Percentiles rank a stretch among this genome's conserved stretches.
These are phyloP conservation scores for Plicaturopsis crispa DNA, from an alignment of 768 basidiomycete genomes.

Conservation along the genomic window DNA sequence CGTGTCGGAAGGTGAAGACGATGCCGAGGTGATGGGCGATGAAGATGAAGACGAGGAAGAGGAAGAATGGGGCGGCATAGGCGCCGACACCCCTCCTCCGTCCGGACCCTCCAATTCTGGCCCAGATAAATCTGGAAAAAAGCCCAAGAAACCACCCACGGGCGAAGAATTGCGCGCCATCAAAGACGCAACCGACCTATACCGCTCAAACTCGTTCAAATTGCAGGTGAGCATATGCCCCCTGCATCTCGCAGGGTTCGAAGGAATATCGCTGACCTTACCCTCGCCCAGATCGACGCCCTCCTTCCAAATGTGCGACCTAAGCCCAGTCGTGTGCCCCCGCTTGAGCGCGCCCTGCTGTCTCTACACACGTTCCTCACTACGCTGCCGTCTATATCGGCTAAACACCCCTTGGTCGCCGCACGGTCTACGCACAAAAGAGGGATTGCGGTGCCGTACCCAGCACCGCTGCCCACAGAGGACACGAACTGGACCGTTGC, in stretches of 20 bases:
- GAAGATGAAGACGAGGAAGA: no score
- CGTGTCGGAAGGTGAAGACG: no score
- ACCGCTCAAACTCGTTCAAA: conserved; percentile 75
- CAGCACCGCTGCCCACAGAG: conserved; percentile 60
- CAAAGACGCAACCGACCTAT: conserved; percentile 69
- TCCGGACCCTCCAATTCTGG: no score
- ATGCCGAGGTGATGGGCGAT: no score
- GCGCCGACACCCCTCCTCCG: no score
- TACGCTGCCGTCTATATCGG: conserved; percentile 45
- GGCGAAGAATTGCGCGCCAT: conserved; percentile 65
- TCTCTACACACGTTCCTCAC: conserved; percentile 60
- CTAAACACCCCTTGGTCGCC: conserved; percentile 63
- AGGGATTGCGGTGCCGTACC: conserved; percentile 60
- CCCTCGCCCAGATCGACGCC: conserved; percentile 57
- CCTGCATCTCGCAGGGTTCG: no score
- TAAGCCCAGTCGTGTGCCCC: conserved; percentile 45
- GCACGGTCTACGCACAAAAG: conserved; percentile 44
- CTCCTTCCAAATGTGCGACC: conserved; percentile 72
- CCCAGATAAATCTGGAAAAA: no score
- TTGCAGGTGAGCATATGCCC: conserved; percentile 72
- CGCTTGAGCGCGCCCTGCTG: conserved; percentile 63
- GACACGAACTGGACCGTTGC: conserved; percentile 87
- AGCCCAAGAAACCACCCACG: conserved; percentile 48
- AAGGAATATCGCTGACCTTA: no score
- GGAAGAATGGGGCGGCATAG: no score